Base-by-base conservation (phyloP, 176 grass and related monocot species). In the Bothriochloa decipiens region DNA sequence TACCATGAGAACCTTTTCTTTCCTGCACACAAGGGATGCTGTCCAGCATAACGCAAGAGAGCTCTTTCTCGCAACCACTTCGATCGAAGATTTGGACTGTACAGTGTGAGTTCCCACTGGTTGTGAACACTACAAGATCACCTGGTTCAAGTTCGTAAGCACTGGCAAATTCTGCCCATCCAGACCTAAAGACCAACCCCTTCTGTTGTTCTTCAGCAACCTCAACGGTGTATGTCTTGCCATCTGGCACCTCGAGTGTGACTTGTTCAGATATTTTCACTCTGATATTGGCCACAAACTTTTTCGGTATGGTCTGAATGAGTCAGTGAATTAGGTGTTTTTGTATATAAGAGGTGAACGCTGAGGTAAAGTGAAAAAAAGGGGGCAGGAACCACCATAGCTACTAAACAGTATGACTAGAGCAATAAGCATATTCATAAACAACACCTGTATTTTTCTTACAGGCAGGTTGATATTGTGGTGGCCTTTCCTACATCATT, bases 41-140 rank as follows among this genome's bases (percentile, higher is more conserved):
- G 8, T 67, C 80, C 32, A 82, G 70, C 40, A 40, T 16, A 46
- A 90, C 53, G 66, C 52, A 69, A 13, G 82, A 75, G 13, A 72
- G 27, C 14, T 29, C 29, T 86, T 90, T 88, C 88, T 90, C 83
- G 20, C 74, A 79, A 18, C 86, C 72, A 53, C 36, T 83, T 10
- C 8, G 3, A 16, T 88, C 80, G 7, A 92, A 92, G 13, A 92
- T 90, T 46, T 64, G 53, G 14, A 82, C 79, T 64, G 79, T 84
- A 23, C 86, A 95, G 77, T 75, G 70, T 8, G 83, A 92, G 15
- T 83, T 13, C 42, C 67, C 80, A 27, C n/a, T 52, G 3, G 77
- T 82, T 65, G 62, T 89, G 50, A 94, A 94, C 57, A 88, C 35
- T 78, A 95, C 32, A 49, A 90, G 1, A n/a, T 90, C 85, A 40